Evolutionary conservation across 148 eudicot species (phyloP).

Genomic region (Amaranthus hypochondriacus): DNA sequence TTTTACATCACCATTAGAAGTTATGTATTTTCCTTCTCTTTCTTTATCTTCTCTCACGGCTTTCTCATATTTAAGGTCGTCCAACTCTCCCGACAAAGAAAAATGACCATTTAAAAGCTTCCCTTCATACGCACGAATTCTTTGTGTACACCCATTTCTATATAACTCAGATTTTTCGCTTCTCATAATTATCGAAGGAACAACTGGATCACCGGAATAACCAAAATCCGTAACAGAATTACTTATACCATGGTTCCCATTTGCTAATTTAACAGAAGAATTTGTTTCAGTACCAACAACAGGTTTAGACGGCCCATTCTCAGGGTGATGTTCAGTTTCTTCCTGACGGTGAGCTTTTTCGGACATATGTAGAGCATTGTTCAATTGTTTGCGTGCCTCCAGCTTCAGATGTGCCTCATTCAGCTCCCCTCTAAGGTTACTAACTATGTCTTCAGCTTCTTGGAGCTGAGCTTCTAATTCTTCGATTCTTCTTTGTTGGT

Average conservation of each 20-base stretch:
- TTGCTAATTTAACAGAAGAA: slow-evolving; percentile 13
- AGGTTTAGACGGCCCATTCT: slow-evolving; percentile 8
- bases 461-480: slow-evolving; percentile 96
- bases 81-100: slow-evolving; percentile 28
- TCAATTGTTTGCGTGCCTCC: slow-evolving; percentile 33
- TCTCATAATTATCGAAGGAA: slow-evolving; percentile 59
- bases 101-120: slow-evolving; percentile 42
- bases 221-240: slow-evolving; percentile 16
- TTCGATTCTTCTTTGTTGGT: slow-evolving; percentile 70
- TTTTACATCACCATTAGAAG: slow-evolving; percentile 12
- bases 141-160: slow-evolving; percentile 74
- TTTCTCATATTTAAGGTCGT: slow-evolving; percentile 27
- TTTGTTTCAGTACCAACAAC: slow-evolving; percentile 15
- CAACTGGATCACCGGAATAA: slow-evolving; percentile 31
- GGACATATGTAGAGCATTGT: background rate
- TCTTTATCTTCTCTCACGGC: slow-evolving; percentile 25
- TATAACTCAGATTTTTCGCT: slow-evolving; percentile 52
- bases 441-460: slow-evolving; percentile 92
- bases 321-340: slow-evolving; percentile 8
- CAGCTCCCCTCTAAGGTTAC: slow-evolving; percentile 68
- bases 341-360: slow-evolving; percentile 4
- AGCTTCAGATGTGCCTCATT: slow-evolving; percentile 46
- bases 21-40: slow-evolving; percentile 21
- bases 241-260: slow-evolving; percentile 15
- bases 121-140: slow-evolving; percentile 67